phyloP scores from a whole-genome alignment of 768 basidiomycete genomes.

The Boletus rex-veris region DNA sequence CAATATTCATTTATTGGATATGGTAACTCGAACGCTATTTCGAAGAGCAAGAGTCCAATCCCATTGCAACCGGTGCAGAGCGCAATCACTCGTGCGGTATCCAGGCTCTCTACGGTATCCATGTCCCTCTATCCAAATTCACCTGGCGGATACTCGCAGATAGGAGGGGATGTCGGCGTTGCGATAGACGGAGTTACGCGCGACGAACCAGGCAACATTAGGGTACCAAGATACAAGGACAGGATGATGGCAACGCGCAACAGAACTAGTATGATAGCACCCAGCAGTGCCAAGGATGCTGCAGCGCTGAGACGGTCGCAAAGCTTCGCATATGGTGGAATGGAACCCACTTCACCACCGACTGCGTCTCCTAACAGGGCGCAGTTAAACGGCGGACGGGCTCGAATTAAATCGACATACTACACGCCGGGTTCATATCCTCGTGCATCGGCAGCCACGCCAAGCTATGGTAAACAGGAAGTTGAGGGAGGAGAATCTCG shows the following conservation, averaged over 20 bases:
- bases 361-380: constrained; percentile 21
- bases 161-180: constrained; percentile 30
- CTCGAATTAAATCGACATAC: constrained; percentile 67
- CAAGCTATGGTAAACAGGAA: constrained; percentile 31
- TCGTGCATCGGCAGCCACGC: constrained; percentile 48
- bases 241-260: constrained; percentile 20
- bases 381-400: constrained; percentile 48
- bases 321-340: constrained; percentile 51
- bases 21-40: constrained; percentile 19
- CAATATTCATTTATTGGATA: constrained; percentile 27
- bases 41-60: constrained; percentile 24
- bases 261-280: constrained; percentile 24
- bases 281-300: constrained; percentile 17
- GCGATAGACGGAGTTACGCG: constrained; percentile 38
- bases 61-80: constrained; percentile 42
- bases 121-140: constrained; percentile 48
- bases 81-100: constrained; percentile 39
- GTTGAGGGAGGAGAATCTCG: constrained; percentile 41
- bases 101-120: constrained; percentile 41
- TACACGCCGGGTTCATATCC: constrained; percentile 53
- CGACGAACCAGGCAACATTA: constrained; percentile 39
- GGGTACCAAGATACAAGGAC: constrained; percentile 34
- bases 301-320: constrained; percentile 30
- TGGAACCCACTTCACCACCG: constrained; percentile 46
- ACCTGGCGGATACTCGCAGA: constrained; percentile 30